A percentile compares a stretch with the other conserved stretches of the same genome.
Evolutionary conservation across 805 yeast genomes (phyloP).

Genomic region (Nematodospora valgi): DNA sequence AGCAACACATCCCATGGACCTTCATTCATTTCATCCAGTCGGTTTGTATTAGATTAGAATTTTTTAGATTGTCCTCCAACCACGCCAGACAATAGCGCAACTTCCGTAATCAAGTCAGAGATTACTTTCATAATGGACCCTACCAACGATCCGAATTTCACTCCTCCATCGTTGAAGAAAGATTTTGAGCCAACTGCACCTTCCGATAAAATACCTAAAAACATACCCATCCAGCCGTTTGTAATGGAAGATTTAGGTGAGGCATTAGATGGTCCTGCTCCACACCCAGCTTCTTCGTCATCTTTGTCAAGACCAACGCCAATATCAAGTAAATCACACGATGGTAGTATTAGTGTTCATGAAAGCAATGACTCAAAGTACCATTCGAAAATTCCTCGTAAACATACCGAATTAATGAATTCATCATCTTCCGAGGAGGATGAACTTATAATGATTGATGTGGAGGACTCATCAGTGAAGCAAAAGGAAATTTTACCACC

Average conservation of each 20-base stretch:
- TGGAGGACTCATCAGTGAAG: slow-evolving; percentile 2
- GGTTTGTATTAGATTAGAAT: too few species aligned
- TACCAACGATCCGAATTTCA: slow-evolving; percentile 83
- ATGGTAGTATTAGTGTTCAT: slow-evolving; percentile 10
- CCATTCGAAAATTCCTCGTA: slow-evolving; percentile 48
- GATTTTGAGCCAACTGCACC: slow-evolving; percentile 64
- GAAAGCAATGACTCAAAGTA: slow-evolving; percentile 15
- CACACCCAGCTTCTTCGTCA: slow-evolving; percentile 34
- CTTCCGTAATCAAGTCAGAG: too few species aligned
- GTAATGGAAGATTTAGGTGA: slow-evolving; percentile 73
- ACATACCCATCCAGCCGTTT: slow-evolving; percentile 72
- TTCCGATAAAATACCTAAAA: slow-evolving; percentile 64
- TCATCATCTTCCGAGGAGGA: slow-evolving; percentile 44
- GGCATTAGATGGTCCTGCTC: slow-evolving; percentile 71
- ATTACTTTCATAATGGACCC: slow-evolving; percentile 88
- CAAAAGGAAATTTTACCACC: slow-evolving; percentile 28
- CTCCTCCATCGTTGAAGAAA: slow-evolving; percentile 73
- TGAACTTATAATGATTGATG: slow-evolving; percentile 26
- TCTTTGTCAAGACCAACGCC: slow-evolving; percentile 5
- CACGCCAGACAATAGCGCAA: too few species aligned
- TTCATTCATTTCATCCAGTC: too few species aligned
- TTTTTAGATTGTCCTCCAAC: too few species aligned
- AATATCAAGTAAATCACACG: slow-evolving; percentile 2
- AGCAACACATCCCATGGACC: too few species aligned
- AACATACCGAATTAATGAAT: slow-evolving; percentile 50